phyloP scores from a whole-genome alignment of 768 basidiomycete genomes.

The Inosperma sp. region DNA sequence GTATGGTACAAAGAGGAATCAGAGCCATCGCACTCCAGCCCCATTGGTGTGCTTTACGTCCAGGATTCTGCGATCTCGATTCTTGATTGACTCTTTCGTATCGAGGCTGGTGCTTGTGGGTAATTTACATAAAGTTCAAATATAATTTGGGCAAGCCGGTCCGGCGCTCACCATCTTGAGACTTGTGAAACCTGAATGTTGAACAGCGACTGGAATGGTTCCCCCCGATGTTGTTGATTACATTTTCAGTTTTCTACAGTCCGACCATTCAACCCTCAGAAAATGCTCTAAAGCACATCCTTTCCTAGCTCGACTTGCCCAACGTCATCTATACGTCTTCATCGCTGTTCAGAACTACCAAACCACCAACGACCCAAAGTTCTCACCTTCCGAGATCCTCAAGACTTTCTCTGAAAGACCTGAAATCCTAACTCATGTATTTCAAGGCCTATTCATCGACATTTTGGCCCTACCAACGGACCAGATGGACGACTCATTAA shows the following conservation, averaged over 20 bases:
- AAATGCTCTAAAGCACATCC: background rate
- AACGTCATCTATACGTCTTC: background rate
- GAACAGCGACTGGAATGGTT: no score
- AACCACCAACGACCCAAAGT: background rate
- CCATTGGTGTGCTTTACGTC: constrained; percentile 64
- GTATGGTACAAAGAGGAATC: constrained; percentile 60
- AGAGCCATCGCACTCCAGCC: constrained; percentile 61
- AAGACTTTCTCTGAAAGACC: background rate
- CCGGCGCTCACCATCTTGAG: no score
- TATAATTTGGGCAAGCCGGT: no score
- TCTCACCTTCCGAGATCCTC: background rate
- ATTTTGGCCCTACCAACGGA: background rate
- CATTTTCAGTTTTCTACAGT: background rate
- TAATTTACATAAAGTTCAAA: no score
- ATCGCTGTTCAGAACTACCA: background rate
- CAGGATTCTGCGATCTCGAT: constrained; percentile 48
- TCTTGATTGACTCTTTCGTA: constrained; percentile 24
- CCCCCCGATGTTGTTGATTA: no score
- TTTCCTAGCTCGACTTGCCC: background rate
- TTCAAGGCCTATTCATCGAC: background rate
- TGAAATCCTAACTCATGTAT: background rate
- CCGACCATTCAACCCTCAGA: background rate
- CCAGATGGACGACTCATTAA: background rate
- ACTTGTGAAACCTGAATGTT: no score
- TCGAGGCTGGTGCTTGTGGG: no score